Base-by-base conservation (phyloP, 2,329 filamentous ascomycete species). In the Lachnellula willkommii region DNA sequence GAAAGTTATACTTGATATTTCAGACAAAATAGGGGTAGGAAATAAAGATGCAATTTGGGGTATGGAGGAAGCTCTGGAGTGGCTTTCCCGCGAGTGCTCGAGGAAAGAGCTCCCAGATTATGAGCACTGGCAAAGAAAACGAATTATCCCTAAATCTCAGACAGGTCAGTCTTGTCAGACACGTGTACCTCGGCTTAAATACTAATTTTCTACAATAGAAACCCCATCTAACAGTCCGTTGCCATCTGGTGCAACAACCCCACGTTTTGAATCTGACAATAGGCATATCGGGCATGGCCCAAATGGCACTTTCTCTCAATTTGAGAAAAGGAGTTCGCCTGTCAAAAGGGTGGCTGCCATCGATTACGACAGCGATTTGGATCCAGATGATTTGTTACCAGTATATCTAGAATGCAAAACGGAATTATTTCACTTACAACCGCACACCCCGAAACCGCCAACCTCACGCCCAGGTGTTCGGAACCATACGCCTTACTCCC, bases 61-160 rank as follows among this genome's bases (percentile, higher is more conserved):
- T 9, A 74, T 97, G 37, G 87, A 95, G 59, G 92, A 96, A 72
- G 85, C 89, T 26, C 71, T 99, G 20, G 90, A 96, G 65, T 96
- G 91, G 90, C 79, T 97, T 53, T 89, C 90, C n/a, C 77, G 89
- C 61, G 83, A 94, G 68, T 89, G 87, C 64, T 74, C 79, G 14
- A 74, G 78, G 60, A 80, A 84, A 1, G 86, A 92, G 64, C 77
- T 93, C 37, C 88, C 88, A 5, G 79, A 83, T 47, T 95, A 94
- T 69, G 84, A 88, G 20, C 78, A 76, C 55, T 74, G 69, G 52
- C 62, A 66, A 45, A 59, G 66, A 26, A 69, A 65, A 54, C 50
- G 47, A 26, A 51, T 43, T 11, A 39, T 65, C 20, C 52, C 62
- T 22, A 70, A 67, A 47, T 65, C 65, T 50, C 66, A 66, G 32